A percentile compares a stretch with the other conserved stretches of the same genome.
These are phyloP conservation scores for Nakazawaea anatomiae DNA, from an alignment of 805 yeast genomes.

Conservation along the genomic window DNA sequence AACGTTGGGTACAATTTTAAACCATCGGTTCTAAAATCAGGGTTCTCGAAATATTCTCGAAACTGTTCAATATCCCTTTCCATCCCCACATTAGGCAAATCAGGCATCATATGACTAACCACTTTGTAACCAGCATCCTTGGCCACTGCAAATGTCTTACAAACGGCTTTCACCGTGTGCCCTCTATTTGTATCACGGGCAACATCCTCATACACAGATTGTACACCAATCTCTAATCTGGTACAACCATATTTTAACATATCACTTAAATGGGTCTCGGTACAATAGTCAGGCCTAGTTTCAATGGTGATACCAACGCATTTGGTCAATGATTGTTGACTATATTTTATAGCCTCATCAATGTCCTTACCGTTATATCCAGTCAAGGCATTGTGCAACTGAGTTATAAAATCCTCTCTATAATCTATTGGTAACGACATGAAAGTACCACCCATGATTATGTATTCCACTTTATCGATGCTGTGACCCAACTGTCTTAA, in stretches of 20 bases:
- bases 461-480: conserved; percentile 95
- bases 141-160: conserved; percentile 93
- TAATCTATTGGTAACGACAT: conserved; percentile 91
- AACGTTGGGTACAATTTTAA: conserved; percentile 91
- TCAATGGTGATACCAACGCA: conserved; percentile 99
- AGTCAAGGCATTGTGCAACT: conserved; percentile 89
- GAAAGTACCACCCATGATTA: conserved; percentile 98
- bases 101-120: conserved; percentile 99
- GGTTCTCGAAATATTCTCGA: conserved; percentile 93
- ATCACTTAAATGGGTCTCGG: conserved; percentile 90
- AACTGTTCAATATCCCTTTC: conserved; percentile 96
- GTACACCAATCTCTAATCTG: conserved; percentile 94
- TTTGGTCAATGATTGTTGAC: conserved; percentile 92
- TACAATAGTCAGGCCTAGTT: conserved; percentile 97
- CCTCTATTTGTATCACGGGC: conserved; percentile 98
- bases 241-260: conserved; percentile 97
- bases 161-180: conserved; percentile 92
- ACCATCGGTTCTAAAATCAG: conserved; percentile 96
- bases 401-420: conserved; percentile 83
- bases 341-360: conserved; percentile 84
- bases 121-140: conserved; percentile 98
- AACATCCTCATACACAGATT: conserved; percentile 94
- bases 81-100: conserved; percentile 97
- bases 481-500: conserved; percentile 92
- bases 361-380: conserved; percentile 84